phyloP scores from a whole-genome alignment of 2,329 filamentous ascomycete genomes.

The Fusarium musae region DNA sequence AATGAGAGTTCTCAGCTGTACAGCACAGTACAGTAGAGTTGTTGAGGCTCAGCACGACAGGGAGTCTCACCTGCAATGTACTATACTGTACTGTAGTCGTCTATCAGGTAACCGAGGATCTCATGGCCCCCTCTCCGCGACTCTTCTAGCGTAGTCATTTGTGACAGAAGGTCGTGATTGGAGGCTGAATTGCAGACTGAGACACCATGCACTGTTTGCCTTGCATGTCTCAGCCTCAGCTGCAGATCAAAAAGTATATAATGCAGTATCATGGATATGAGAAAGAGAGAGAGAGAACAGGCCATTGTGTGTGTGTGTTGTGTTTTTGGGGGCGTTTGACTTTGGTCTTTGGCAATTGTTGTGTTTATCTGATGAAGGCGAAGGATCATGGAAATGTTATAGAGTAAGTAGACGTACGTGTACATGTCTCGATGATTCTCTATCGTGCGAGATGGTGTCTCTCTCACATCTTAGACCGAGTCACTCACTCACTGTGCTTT shows the following conservation, averaged over 20 bases:
- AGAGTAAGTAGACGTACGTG: background rate
- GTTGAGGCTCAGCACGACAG: constrained; percentile 22
- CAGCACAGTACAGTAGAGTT: background rate
- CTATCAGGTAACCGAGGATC: constrained; percentile 4
- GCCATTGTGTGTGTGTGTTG: background rate
- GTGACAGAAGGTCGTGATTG: constrained; percentile 21
- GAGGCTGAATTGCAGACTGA: constrained; percentile 2
- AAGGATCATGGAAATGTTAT: background rate
- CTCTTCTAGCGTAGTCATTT: background rate
- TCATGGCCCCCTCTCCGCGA: background rate
- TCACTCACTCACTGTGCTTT: background rate
- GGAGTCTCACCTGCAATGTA: background rate
- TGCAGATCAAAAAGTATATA: background rate
- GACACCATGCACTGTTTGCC: constrained; percentile 21
- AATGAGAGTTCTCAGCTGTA: background rate
- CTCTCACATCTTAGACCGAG: background rate
- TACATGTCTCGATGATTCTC: background rate
- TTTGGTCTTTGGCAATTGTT: background rate
- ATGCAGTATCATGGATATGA: background rate
- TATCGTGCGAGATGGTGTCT: background rate
- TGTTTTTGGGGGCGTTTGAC: background rate
- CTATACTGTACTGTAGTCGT: background rate
- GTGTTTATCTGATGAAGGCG: background rate
- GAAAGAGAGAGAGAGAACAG: background rate
- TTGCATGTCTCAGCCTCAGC: constrained; percentile 32